Conservation (phyloP, 805 yeast species). For the Debaryomyces castellii region DNA sequence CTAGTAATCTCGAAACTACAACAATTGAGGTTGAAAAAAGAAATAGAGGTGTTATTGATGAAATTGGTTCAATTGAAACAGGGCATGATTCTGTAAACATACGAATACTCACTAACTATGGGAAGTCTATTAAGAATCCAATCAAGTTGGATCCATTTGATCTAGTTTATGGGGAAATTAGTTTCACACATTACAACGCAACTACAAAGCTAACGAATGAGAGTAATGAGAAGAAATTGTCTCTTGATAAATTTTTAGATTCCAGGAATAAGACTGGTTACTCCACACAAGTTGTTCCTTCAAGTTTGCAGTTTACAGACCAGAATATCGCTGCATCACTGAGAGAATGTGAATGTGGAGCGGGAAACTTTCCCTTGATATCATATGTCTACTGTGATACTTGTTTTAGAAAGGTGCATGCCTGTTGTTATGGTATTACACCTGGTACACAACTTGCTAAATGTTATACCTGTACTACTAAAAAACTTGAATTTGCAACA, state of each 20-base stretch:
- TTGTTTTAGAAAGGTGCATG: constrained; percentile 31
- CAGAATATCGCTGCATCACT: neutral
- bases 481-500: constrained; percentile 15
- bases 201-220: neutral
- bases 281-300: constrained; percentile 26
- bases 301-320: constrained; percentile 8
- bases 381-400: constrained; percentile 19
- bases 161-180: constrained; percentile 3
- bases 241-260: constrained; percentile 23
- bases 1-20: constrained; percentile 33
- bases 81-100: constrained; percentile 11
- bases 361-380: constrained; percentile 10
- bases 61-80: constrained; percentile 7
- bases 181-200: neutral
- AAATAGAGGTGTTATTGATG: neutral
- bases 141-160: constrained; percentile 28
- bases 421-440: constrained; percentile 30
- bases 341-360: constrained; percentile 24
- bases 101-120: constrained; percentile 19
- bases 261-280: constrained; percentile 16
- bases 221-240: constrained; percentile 1
- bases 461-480: constrained; percentile 20
- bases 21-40: constrained; percentile 20
- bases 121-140: neutral
- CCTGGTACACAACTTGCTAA: constrained; percentile 5